phyloP scores from a whole-genome alignment of 139 green algal genomes.

The Tetradesmus obliquus region DNA sequence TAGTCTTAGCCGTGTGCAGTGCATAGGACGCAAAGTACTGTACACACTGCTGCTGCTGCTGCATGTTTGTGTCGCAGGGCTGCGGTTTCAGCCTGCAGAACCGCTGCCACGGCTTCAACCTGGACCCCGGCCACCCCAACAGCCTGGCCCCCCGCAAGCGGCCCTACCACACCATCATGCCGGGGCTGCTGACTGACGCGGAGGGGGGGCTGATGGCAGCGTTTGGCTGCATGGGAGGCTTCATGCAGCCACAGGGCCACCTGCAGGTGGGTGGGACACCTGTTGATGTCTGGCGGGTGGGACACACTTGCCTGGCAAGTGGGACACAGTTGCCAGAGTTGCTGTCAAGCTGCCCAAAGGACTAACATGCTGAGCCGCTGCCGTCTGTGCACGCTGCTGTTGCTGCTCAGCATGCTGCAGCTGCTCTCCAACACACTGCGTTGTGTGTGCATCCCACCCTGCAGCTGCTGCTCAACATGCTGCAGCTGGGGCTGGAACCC shows the following conservation, averaged over 20 bases:
- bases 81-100: constrained; percentile 78
- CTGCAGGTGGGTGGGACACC: constrained; percentile 53
- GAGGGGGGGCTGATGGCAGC: constrained; percentile 41
- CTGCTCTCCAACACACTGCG: no score
- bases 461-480: neutral
- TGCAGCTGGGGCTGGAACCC: neutral
- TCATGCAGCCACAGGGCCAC: constrained; percentile 84
- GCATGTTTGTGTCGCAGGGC: constrained; percentile 40
- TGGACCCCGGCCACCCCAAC: constrained; percentile 68
- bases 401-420: no score
- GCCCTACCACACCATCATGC: constrained; percentile 82
- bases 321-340: neutral
- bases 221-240: constrained; percentile 71
- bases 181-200: constrained; percentile 55
- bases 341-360: neutral
- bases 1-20: neutral
- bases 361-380: neutral
- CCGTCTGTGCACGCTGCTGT: neutral
- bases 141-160: constrained; percentile 66
- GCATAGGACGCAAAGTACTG: no score
- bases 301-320: neutral
- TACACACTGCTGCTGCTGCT: neutral
- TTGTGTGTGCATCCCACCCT: no score
- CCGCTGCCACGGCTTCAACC: constrained; percentile 63
- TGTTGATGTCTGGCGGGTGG: neutral